These are phyloP conservation scores for Epichloe gansuensis DNA, from an alignment of 2,329 filamentous ascomycete species.

Conservation along the genomic window DNA sequence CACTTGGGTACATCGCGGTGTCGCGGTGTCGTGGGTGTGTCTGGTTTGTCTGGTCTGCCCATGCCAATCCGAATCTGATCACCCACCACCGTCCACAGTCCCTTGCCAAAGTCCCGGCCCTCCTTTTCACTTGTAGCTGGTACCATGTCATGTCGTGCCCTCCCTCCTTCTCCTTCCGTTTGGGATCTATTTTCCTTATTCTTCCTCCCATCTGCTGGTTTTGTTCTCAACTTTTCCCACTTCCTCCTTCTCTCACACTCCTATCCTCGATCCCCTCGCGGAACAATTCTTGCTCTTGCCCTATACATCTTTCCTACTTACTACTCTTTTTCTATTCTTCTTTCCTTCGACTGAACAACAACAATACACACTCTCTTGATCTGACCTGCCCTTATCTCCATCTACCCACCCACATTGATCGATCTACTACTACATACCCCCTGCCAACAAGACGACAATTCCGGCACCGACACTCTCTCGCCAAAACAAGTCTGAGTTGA, in stretches of 20 bases:
- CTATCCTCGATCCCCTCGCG: background rate
- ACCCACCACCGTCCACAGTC: background rate
- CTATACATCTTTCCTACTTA: background rate
- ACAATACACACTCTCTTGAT: background rate
- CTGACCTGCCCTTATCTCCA: background rate
- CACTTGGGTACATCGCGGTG: constrained; percentile 1
- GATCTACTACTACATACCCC: background rate
- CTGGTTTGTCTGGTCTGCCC: background rate
- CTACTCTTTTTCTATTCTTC: background rate
- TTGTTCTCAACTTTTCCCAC: constrained; percentile 5
- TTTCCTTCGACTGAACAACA: background rate
- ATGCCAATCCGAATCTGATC: constrained; percentile 7
- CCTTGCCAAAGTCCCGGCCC: constrained; percentile 6
- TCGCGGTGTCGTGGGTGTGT: background rate
- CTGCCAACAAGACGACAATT: background rate
- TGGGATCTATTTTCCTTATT: constrained; percentile 6
- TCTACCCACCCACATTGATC: background rate
- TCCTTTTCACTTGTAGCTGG: constrained; percentile 5
- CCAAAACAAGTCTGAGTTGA: background rate
- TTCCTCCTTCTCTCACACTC: constrained; percentile 3
- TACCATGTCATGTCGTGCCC: constrained; percentile 4
- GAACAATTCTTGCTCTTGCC: constrained; percentile 1
- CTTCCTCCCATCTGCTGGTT: constrained; percentile 5
- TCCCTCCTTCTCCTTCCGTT: constrained; percentile 7
- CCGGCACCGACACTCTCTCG: background rate